Evolutionary conservation across 108 stramenopile species (phyloP).

Genomic region (Nitzschia palea): DNA sequence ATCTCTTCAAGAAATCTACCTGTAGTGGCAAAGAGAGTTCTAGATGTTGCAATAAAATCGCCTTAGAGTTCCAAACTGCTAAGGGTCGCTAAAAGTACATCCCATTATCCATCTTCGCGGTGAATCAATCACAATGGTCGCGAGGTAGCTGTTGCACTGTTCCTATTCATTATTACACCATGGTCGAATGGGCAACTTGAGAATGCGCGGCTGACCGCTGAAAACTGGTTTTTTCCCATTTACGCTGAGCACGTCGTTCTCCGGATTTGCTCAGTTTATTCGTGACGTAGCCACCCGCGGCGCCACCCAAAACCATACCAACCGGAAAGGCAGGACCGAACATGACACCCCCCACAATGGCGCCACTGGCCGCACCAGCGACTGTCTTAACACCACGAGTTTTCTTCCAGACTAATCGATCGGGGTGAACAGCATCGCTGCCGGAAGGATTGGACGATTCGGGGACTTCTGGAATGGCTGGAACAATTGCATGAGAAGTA

Average conservation of each 20-base stretch:
- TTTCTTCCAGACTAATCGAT: slow-evolving; percentile 18
- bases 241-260: slow-evolving; percentile 30
- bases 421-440: slow-evolving; percentile 26
- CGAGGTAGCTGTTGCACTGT: too few species aligned
- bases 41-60: too few species aligned
- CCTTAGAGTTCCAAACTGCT: too few species aligned
- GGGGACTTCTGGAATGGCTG: background rate
- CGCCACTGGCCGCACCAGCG: slow-evolving; percentile 17
- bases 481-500: background rate
- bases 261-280: slow-evolving; percentile 18
- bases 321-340: slow-evolving; percentile 27
- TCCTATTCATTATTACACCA: too few species aligned
- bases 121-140: too few species aligned
- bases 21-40: too few species aligned
- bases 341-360: slow-evolving; percentile 24
- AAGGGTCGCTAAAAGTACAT: too few species aligned
- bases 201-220: slow-evolving; percentile 1
- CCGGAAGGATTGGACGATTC: slow-evolving; percentile 21
- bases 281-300: slow-evolving; percentile 22
- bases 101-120: too few species aligned
- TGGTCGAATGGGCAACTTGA: background rate
- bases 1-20: too few species aligned
- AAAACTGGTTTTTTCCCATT: slow-evolving; percentile 20
- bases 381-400: slow-evolving; percentile 17
- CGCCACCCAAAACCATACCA: slow-evolving; percentile 27